Base-by-base conservation (phyloP, 192 early-diverging fungal genomes). In the Gryganskiella cystojenkinii region DNA sequence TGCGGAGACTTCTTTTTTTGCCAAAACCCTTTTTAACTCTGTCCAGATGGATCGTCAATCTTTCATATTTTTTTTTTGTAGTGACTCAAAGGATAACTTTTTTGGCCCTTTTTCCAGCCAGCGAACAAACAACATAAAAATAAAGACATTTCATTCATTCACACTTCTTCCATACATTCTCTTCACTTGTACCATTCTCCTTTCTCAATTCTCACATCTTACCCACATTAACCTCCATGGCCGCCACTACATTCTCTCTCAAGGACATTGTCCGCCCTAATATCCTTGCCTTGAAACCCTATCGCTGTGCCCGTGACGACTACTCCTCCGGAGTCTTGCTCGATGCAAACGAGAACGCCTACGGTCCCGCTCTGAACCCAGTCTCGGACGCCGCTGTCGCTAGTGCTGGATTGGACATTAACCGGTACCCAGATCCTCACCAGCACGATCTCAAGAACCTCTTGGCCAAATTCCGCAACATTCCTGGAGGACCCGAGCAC, bases 261-360 rank as follows among this genome's bases (percentile, higher is more conserved):
- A 80, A 84, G 73, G 83, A 82, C 51, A 71, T 92, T 11, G 83
- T 94, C 50, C 90, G 94, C 17, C 94, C 94, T 31, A 96, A 96
- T 65, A 96, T 96, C 71, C 79, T 89, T 51, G 67, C 83, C 37
- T 85, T 96, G 35, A 85, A 90, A 67, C 96, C 98, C 24, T 99
- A 99, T 82, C 91, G 97, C 73, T 98, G 97, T 80, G 98, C 98
- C 35, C 92, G 98, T 62, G 98, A 99, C 76, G 98, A 99, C 83
- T 99, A 95, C 80, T 91, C 86, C 55, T 78, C 81, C 9, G 98
- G 98, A 27, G 93, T 99, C 52, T 83, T 99, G 15, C 89, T 99
- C n/a, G 97, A 99, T 71, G 97, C 98, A 34, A 99, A 99, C 79
- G 97, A 99, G 80, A 99, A 99, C 86, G 89, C 94, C 58, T 95